Percentiles rank a stretch among this genome's conserved stretches.
Evolutionary conservation across 208 protist species (phyloP).

Genomic region (Wallacemonas collosoma): DNA sequence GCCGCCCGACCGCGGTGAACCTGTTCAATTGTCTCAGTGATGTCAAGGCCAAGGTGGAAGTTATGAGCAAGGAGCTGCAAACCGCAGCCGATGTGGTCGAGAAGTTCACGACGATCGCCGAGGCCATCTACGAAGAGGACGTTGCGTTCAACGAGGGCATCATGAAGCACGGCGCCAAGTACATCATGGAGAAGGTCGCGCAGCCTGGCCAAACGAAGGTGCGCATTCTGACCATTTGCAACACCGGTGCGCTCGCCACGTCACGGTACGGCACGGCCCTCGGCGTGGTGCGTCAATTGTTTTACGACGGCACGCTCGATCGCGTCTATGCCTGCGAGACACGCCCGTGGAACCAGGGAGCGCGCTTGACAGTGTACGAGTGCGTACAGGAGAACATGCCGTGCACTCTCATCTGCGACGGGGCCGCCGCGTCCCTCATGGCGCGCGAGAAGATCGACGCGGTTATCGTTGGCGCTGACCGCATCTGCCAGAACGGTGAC

Average conservation of each 20-base stretch:
- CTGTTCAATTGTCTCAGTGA: slow-evolving; percentile 89
- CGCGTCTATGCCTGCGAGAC: slow-evolving; percentile 94
- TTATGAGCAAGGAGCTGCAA: slow-evolving; percentile 13
- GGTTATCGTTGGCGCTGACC: slow-evolving; percentile 94
- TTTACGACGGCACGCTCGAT: slow-evolving; percentile 77
- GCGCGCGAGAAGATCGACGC: slow-evolving; percentile 62
- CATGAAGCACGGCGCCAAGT: slow-evolving; percentile 79
- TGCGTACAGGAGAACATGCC: slow-evolving; percentile 93
- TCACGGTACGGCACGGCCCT: slow-evolving; percentile 94
- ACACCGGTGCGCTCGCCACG: slow-evolving; percentile 94
- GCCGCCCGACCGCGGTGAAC: slow-evolving; percentile 96
- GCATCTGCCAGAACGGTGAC: slow-evolving; percentile 95
- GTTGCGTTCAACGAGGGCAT: slow-evolving; percentile 92
- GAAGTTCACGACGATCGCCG: slow-evolving; percentile 69
- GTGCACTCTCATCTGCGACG: slow-evolving; percentile 92
- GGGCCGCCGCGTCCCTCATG: slow-evolving; percentile 86
- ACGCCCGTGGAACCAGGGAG: slow-evolving; percentile 95
- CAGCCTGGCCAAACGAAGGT: slow-evolving; percentile 32
- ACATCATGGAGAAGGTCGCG: slow-evolving; percentile 65
- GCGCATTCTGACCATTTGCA: slow-evolving; percentile 94
- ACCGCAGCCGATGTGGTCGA: slow-evolving; percentile 44
- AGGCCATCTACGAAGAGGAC: slow-evolving; percentile 89
- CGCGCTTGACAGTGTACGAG: slow-evolving; percentile 95
- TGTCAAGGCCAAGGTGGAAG: slow-evolving; percentile 52
- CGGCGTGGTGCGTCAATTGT: slow-evolving; percentile 90